Evolutionary conservation across 1,139 yeast genomes (phyloP).

Genomic region (Kurtzmaniella natalensis): DNA sequence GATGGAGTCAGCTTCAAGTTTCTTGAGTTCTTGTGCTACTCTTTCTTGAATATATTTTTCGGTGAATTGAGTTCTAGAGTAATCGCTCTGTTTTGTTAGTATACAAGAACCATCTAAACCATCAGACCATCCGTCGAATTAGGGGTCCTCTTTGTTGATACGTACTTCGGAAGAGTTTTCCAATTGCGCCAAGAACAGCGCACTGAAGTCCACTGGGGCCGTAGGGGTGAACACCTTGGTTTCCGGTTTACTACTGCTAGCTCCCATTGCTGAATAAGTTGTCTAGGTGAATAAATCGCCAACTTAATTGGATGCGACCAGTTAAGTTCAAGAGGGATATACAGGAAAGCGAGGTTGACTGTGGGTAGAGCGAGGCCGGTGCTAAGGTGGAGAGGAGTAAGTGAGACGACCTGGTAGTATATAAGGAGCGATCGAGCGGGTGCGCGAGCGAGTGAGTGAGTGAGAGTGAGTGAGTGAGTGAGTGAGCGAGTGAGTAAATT

Average conservation of each 20-base stretch:
- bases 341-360: background rate
- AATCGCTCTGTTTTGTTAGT: slow-evolving; percentile 53
- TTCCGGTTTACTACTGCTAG: slow-evolving; percentile 55
- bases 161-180: slow-evolving; percentile 64
- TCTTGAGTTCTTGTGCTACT: slow-evolving; percentile 62
- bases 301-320: too few species aligned
- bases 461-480: background rate
- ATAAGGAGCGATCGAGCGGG: too few species aligned
- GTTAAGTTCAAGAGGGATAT: too few species aligned
- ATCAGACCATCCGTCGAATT: too few species aligned
- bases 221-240: slow-evolving; percentile 65
- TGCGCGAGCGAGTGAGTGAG: background rate
- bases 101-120: too few species aligned
- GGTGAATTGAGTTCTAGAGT: slow-evolving; percentile 73
- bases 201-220: slow-evolving; percentile 73
- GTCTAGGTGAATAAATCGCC: slow-evolving; percentile 5
- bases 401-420: too few species aligned
- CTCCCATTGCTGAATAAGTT: slow-evolving; percentile 40
- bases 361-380: too few species aligned
- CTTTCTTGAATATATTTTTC: slow-evolving; percentile 76
- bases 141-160: slow-evolving; percentile 9
- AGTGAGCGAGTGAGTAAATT: background rate
- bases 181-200: slow-evolving; percentile 63
- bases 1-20: slow-evolving; percentile 57
- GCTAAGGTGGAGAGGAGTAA: too few species aligned